Evolutionary conservation across 2,329 filamentous ascomycete species (phyloP), one percentile per base, ranked within the genome.

Genomic region (Colletotrichum magnum): DNA sequence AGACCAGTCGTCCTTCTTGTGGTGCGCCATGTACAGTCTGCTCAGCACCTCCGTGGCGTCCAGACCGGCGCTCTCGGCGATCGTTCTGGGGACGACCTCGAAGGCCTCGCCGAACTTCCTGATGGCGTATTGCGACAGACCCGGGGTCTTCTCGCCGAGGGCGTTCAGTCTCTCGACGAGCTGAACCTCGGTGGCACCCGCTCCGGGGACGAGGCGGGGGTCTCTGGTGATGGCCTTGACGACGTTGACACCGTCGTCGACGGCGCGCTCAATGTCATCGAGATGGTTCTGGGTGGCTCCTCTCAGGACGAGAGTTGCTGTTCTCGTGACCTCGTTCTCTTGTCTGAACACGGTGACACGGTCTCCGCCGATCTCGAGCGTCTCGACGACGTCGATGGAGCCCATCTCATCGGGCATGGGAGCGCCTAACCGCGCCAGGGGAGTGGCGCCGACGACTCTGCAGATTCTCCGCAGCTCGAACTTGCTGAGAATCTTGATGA

Each of bases 401-500:
- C 96, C 96, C 95, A 97, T 98, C 87, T 99, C 96, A 75, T 99
- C 96, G n/a, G 97, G 96, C 96, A 99, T 99, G 52, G 96, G 96
- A 16, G 97, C 96, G 73, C 96, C 96, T 56, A 99, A 87, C 76
- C 96, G 92, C 61, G 97, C 97, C 71, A 99, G 88, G n/a, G 96
- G 96, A 15, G 96, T 98, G 65, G 96, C 96, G 72, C 95, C 95
- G 60, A 98, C 95, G 26, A 99, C 96, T 72, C 96, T 92, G 88
- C 97, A 99, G 77, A 98, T 87, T 77, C 96, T 90, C 75, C 96
- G 92, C 70, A 99, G 90, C 84, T 99, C 96, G 78, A 98, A 99
- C 84, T 99, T 99, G 84, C 94, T 97, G 77, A 98, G 90, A 74
- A 99, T 92, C 83, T 97, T 97, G 86, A 99, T 95, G 77, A 96